Base-by-base conservation (phyloP, 805 yeast genomes). In the Metahyphopichia silvanorum region DNA sequence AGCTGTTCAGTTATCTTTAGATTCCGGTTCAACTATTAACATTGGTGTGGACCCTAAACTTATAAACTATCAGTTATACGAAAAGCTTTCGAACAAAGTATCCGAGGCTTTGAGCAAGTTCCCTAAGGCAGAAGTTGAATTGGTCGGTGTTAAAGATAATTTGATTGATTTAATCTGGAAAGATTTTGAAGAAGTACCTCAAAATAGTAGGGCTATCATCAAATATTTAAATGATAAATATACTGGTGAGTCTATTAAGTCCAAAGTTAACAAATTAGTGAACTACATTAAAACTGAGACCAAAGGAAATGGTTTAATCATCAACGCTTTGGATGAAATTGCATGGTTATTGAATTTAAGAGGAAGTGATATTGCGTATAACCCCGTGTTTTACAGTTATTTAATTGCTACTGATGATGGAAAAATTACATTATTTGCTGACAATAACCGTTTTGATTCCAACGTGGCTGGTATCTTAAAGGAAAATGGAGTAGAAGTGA, bases 81-180 rank as follows among this genome's bases (percentile, higher is more conserved):
- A 58, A 38, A 47, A 53, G 31, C 39, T 75, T 16, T 47, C 57
- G 32, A 36, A 40, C 5, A 27, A 60, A 6, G 55, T 74, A 30
- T 47, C 51, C 15, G 44, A 53, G 3, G 57, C 57, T 26, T 27
- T 53, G 9, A 26, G 38, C 14, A 44, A 39, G 12, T 40, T 39
- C 4, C 39, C 39, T 10, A 51, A 52, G 22, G 66, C 62, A 2
- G 58, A 61, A 31, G 63, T 72, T 13, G 67, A 60, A 35, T 44
- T 76, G 10, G 60, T 66, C 6, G 60, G 78, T 0, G 57, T 73
- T n/a, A 50, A 53, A 34, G 71, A 65, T 11, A 91, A 91, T 53
- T 66, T 93, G 44, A 64, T 93, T 19, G 96, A 86, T 46, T 46
- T 49, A 16, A 79, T 88, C 13, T 88, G 96, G 96, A 61, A 63